Percentiles rank a stretch among this genome's conserved stretches.
These are phyloP conservation scores for Asterophora lycoperdoides DNA, from an alignment of 768 basidiomycete species.

Conservation along the genomic window DNA sequence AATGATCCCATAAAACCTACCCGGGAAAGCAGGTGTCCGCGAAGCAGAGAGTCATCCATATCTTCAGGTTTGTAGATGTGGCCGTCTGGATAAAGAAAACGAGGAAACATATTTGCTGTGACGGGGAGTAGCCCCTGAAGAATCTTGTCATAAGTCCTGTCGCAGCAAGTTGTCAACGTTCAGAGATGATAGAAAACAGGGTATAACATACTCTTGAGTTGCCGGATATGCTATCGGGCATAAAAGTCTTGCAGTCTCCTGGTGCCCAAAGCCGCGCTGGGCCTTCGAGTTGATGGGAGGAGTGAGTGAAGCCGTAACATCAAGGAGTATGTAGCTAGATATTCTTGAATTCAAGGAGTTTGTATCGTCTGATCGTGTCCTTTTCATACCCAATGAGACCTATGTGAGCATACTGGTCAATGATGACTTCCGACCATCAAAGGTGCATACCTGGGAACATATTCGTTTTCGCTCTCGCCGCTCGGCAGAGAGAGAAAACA, in stretches of 20 bases:
- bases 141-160: constrained; percentile 8
- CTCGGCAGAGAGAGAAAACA: background rate
- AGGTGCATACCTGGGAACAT: too few species aligned
- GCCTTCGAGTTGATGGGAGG: constrained; percentile 2
- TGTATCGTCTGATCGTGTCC: constrained; percentile 8
- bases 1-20: background rate
- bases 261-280: constrained; percentile 13
- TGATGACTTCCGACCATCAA: too few species aligned
- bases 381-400: constrained; percentile 2
- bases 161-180: too few species aligned
- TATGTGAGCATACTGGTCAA: background rate
- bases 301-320: background rate
- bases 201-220: constrained; percentile 1
- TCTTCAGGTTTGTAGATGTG: constrained; percentile 1
- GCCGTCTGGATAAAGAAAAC: constrained; percentile 12
- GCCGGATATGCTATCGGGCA: constrained; percentile 8
- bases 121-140: background rate
- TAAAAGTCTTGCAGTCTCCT: constrained; percentile 6
- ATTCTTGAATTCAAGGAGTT: constrained; percentile 5
- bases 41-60: background rate
- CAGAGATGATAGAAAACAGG: background rate
- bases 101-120: constrained; percentile 7
- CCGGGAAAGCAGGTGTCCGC: constrained; percentile 1
- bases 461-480: background rate
- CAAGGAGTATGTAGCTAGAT: constrained; percentile 4